Evolutionary conservation across 2,329 filamentous ascomycete species (phyloP).

Genomic region (Aspergillus fumigatiaffinis): DNA sequence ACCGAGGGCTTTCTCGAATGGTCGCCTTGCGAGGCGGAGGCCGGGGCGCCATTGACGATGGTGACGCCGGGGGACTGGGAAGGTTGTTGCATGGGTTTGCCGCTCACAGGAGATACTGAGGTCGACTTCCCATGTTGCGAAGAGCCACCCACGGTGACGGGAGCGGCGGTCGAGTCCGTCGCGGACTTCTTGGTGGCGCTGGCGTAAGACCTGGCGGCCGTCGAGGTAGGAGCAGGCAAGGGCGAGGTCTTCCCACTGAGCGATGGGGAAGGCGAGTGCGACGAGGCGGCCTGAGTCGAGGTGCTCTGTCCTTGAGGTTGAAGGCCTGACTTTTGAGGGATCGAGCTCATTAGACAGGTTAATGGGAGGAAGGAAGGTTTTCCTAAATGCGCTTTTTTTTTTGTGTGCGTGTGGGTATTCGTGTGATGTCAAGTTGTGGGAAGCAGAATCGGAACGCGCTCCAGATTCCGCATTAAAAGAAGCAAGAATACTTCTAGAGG

Average conservation of each 20-base stretch:
- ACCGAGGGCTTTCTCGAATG: constrained; percentile 85
- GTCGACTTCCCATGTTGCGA: constrained; percentile 56
- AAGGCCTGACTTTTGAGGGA: constrained; percentile 45
- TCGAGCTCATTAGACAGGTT: constrained; percentile 60
- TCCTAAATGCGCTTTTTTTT: constrained; percentile 4
- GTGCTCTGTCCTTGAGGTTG: constrained; percentile 48
- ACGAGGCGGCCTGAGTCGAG: constrained; percentile 47
- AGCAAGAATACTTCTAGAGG: constrained; percentile 10
- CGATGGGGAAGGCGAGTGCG: constrained; percentile 45
- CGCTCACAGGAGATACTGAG: constrained; percentile 78
- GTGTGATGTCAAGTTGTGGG: constrained; percentile 17
- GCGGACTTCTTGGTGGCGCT: constrained; percentile 58
- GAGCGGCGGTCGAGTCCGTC: constrained; percentile 49
- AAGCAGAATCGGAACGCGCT: constrained; percentile 15
- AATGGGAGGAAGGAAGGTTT: constrained; percentile 8
- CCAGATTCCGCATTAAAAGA: constrained; percentile 20
- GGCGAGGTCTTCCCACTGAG: constrained; percentile 50
- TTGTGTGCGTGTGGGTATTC: not conserved
- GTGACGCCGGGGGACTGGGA: constrained; percentile 46
- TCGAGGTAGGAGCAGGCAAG: constrained; percentile 49
- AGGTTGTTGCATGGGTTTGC: constrained; percentile 59
- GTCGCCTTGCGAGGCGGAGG: constrained; percentile 51
- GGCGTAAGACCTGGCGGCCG: constrained; percentile 58
- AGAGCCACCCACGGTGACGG: constrained; percentile 52
- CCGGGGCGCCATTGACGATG: constrained; percentile 62